Evolutionary conservation across 2,329 filamentous ascomycete species (phyloP).

Genomic region (Xylaria polymorpha): DNA sequence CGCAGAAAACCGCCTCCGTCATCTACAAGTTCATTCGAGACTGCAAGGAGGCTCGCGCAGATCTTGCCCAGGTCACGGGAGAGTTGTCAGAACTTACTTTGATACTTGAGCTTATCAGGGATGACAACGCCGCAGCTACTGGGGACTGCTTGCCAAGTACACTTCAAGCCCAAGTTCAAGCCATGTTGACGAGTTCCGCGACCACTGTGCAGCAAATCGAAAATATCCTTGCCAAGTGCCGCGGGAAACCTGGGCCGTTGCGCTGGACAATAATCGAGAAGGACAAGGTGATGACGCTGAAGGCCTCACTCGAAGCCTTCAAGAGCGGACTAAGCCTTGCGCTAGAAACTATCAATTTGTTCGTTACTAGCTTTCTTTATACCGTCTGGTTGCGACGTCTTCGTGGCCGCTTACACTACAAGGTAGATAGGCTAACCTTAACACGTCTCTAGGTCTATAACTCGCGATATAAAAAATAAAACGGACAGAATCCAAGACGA

Average conservation of each 20-base stretch:
- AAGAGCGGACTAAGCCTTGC: slow-evolving; percentile 13
- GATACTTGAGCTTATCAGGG: slow-evolving; percentile 21
- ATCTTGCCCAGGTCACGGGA: background rate
- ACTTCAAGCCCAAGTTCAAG: slow-evolving; percentile 4
- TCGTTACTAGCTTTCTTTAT: background rate
- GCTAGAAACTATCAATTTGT: slow-evolving; percentile 17
- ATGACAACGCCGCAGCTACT: background rate
- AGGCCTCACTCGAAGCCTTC: slow-evolving; percentile 12
- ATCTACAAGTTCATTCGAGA: slow-evolving; percentile 19
- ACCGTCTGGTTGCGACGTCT: background rate
- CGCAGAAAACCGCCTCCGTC: background rate
- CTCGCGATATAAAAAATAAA: slow-evolving; percentile 12
- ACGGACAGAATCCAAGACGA: slow-evolving; percentile 4
- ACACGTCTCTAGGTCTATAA: slow-evolving; percentile 17
- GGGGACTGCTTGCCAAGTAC: background rate
- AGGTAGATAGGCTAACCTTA: background rate
- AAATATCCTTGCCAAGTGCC: slow-evolving; percentile 1
- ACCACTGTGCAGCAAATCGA: slow-evolving; percentile 11
- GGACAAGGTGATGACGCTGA: slow-evolving; percentile 12
- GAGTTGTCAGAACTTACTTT: slow-evolving; percentile 8
- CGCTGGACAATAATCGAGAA: slow-evolving; percentile 15
- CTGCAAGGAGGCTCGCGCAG: slow-evolving; percentile 14
- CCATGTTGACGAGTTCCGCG: slow-evolving; percentile 12
- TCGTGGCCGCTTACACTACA: background rate
- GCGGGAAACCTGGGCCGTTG: slow-evolving; percentile 4